A percentile compares a stretch with the other conserved stretches of the same genome.
Evolutionary conservation across 78 protist genomes (phyloP).

Genomic region (Protostelium mycophagum): DNA sequence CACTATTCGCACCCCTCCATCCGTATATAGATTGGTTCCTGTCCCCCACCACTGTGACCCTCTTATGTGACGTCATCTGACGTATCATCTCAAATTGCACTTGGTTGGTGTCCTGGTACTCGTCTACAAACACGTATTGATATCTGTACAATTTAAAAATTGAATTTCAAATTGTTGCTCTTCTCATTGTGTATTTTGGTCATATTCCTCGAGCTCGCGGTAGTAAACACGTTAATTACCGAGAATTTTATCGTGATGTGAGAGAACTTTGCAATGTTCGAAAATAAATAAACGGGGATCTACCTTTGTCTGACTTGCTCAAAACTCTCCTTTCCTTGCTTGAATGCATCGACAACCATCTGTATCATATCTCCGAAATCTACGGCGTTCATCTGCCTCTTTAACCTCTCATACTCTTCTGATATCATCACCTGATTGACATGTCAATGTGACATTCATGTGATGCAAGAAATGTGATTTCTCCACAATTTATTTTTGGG

Average conservation of each 20-base stretch:
- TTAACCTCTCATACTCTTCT: background rate
- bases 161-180: too few species aligned
- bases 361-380: background rate
- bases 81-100: background rate
- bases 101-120: background rate
- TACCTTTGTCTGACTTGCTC: background rate
- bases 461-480: too few species aligned
- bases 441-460: background rate
- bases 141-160: too few species aligned
- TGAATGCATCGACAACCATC: background rate
- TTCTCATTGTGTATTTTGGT: too few species aligned
- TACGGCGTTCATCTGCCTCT: background rate
- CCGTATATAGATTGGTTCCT: background rate
- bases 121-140: background rate
- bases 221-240: too few species aligned
- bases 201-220: too few species aligned
- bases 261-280: too few species aligned
- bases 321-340: background rate
- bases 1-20: background rate
- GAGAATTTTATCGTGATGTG: too few species aligned
- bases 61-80: background rate
- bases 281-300: background rate
- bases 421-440: background rate
- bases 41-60: background rate
- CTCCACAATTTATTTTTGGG: too few species aligned